Base-by-base conservation (phyloP, 352 stramenopile genomes). In the Phytophthora lateralis region DNA sequence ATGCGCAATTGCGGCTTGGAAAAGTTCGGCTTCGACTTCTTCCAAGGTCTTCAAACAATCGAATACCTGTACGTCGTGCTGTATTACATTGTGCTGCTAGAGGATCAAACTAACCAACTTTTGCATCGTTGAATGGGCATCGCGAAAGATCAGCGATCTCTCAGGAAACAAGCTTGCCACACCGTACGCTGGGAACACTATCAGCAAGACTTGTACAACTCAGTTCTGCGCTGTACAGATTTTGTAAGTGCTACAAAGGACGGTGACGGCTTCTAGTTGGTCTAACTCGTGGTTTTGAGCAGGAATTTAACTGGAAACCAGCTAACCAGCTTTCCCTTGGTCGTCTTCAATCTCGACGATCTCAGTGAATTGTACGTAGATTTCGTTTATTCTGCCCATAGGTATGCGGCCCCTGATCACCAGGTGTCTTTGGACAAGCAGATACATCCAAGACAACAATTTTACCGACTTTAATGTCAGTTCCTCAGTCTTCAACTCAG, bases 1-100 rank as follows among this genome's bases (percentile, higher is more conserved):
- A 70, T 85, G 52, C 66, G 63, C 38, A 78, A 76, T 51, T 82
- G 69, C 50, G 74, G 63, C 17, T 43, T 85, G n/a, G 63, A 55
- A 8, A 66, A 56, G 5, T 72, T 78, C 34, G 62, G 60, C 3
- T 71, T 56, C 21, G 63, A 71, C 15, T 80, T 85, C 30, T 61
- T 77, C 24, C 52, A 72, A 46, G 55, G 51, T 2, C 45, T 72
- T 4, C 41, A 39, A 17, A 56, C 43, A 6, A 30, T 82, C n/a
- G 30, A 61, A 32, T 71, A 65, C 30, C 51, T 82, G 74, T 82
- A 70, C 34, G 66, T 68, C 17, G 12, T 34, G 12, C 12, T 43
- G 17, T 18, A 18, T 42, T 14, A 17, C 3, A 8, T 27, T 18
- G 20, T 32, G 30, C 5, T 14, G 15, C 35, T 42, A 17, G 11